Percentiles rank a stretch among this genome's conserved stretches.
These are phyloP conservation scores for Aquilaria yunnanensis DNA, from an alignment of 345 rosid genomes.

Conservation along the genomic window DNA sequence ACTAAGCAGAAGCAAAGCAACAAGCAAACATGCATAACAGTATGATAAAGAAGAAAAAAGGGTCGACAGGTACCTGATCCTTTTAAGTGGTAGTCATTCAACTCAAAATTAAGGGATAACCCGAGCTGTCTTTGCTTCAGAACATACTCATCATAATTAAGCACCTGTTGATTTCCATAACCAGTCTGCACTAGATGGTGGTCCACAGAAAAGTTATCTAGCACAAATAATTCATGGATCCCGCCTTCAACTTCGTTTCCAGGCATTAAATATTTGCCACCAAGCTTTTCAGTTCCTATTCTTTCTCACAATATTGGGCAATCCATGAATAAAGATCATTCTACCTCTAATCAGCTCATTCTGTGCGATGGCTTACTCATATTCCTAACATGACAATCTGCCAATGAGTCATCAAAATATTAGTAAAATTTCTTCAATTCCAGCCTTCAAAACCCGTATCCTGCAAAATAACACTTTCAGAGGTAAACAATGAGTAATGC, in stretches of 20 bases:
- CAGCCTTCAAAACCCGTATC: conserved; percentile 8
- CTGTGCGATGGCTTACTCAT: neutral
- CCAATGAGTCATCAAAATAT: neutral
- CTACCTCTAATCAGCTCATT: conserved; percentile 10
- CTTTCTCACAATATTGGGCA: conserved; percentile 16
- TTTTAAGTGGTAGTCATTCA: conserved; percentile 19
- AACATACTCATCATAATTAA: conserved; percentile 27
- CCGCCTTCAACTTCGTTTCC: conserved; percentile 36
- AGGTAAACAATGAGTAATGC: conserved; percentile 1
- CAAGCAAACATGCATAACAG: conserved; percentile 4
- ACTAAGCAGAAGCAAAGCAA: neutral
- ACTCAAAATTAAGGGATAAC: conserved; percentile 20
- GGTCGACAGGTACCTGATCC: conserved; percentile 25
- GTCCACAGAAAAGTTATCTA: conserved; percentile 27
- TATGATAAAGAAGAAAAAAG: neutral
- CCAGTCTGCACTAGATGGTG: conserved; percentile 22
- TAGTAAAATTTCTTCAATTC: neutral
- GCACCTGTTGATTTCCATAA: conserved; percentile 29
- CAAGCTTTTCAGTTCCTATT: conserved; percentile 23
- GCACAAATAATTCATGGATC: conserved; percentile 30
- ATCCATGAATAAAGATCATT: conserved; percentile 23
- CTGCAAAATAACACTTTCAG: conserved; percentile 11
- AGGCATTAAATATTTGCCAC: conserved; percentile 39
- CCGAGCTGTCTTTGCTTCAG: conserved; percentile 25
- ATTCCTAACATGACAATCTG: too few species aligned